Percentiles rank a stretch among this genome's conserved stretches.
phyloP scores from a whole-genome alignment of 495 filamentous ascomycete species.

The Hypoxylon trugodes region DNA sequence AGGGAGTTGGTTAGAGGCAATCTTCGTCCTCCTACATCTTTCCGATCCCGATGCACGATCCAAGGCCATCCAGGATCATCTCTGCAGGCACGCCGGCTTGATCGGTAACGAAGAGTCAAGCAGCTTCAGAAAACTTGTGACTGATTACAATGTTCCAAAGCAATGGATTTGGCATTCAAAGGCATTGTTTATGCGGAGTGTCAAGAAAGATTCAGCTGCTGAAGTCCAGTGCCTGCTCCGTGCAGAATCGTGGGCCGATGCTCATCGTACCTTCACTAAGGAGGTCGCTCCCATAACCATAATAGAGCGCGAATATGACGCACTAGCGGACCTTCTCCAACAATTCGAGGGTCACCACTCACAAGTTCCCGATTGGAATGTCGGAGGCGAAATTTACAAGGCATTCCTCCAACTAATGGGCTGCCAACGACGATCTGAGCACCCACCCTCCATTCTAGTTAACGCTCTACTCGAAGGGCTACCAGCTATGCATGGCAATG shows the following conservation, averaged over 20 bases:
- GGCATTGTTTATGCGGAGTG: constrained; percentile 79
- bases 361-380: constrained; percentile 67
- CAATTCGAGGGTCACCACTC: constrained; percentile 67
- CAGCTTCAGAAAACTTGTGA: constrained; percentile 65
- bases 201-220: constrained; percentile 65
- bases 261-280: constrained; percentile 80
- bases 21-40: constrained; percentile 82
- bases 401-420: constrained; percentile 74
- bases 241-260: constrained; percentile 78
- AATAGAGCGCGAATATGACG: constrained; percentile 77
- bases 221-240: constrained; percentile 80
- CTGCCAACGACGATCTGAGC: constrained; percentile 45
- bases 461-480: constrained; percentile 70
- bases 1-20: constrained; percentile 71
- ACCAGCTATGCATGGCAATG: constrained; percentile 66
- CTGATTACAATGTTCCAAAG: constrained; percentile 71
- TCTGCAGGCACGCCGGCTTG: constrained; percentile 70
- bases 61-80: constrained; percentile 71
- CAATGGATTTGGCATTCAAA: constrained; percentile 88
- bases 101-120: constrained; percentile 60
- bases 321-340: constrained; percentile 67
- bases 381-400: constrained; percentile 82
- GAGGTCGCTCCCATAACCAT: constrained; percentile 81
- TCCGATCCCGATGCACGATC: constrained; percentile 68
- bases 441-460: constrained; percentile 55